Evolutionary conservation across 305 asterid genomes (phyloP).

Genomic region (Fraxinus nigra): DNA sequence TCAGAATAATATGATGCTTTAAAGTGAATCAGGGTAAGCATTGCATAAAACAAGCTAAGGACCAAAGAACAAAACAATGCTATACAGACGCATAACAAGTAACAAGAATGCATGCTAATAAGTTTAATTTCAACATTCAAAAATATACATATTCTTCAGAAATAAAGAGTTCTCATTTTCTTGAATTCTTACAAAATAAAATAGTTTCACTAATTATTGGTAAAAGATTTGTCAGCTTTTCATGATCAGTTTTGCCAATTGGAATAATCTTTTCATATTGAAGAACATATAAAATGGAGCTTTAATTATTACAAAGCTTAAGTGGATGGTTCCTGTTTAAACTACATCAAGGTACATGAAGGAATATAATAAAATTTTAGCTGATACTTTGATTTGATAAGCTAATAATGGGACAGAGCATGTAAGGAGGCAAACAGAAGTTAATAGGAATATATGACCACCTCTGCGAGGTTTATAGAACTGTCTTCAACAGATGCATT

Average conservation of each 20-base stretch:
- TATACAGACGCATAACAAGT: not conserved
- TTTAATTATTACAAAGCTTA: not conserved
- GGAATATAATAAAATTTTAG: slow-evolving; percentile 3
- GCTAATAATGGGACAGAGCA: slow-evolving; percentile 6
- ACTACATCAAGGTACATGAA: slow-evolving; percentile 1
- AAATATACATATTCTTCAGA: not conserved
- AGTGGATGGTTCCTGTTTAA: not conserved
- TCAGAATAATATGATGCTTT: not conserved
- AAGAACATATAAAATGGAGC: slow-evolving; percentile 13
- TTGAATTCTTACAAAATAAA: not conserved
- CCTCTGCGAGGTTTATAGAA: slow-evolving; percentile 80
- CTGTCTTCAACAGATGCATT: slow-evolving; percentile 86
- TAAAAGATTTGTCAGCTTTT: not conserved
- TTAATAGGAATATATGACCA: slow-evolving; percentile 25
- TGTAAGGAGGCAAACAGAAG: not conserved
- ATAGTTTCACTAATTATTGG: slow-evolving; percentile 7
- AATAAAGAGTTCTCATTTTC: not conserved
- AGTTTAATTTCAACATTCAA: not conserved
- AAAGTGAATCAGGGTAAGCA: not conserved
- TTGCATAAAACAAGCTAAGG: not conserved
- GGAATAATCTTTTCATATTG: not conserved
- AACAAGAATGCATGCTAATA: not conserved
- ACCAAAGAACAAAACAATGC: not conserved
- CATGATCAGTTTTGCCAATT: not conserved
- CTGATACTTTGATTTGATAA: slow-evolving; percentile 3